Base-by-base conservation (phyloP, 345 rosid genomes). In the Adansonia digitata region DNA sequence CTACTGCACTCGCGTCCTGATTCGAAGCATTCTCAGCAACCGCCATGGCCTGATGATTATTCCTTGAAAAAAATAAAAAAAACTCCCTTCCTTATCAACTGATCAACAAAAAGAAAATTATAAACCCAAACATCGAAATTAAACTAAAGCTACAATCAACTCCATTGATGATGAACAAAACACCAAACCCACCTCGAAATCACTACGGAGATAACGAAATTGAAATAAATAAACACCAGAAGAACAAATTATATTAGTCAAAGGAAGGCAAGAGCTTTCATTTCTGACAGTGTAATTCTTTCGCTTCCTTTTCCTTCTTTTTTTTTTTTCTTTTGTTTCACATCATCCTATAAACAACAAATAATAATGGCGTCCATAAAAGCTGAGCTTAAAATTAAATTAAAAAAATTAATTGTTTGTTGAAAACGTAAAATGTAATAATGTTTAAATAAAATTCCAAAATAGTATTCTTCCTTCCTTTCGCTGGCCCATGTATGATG, bases 11-110 rank as follows among this genome's bases (percentile, higher is more conserved):
- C 29, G 77, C 84, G 40, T 73, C 89, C n/a, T 52, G 77, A 66
- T 75, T 74, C 51, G 72, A 20, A 26, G 62, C 79, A 57, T 82
- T 86, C 84, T 91, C 96, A 72, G 81, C 80, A 52, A 91, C 83
- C 51, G 92, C 92, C 96, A 91, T 91, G 75, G 66, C 51, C 46
- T 14, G 70, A 65, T 78, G 63, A 81, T 61, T 43, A 69, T 45
- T 70, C 67, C 71, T 69, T 35, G n/a, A 15, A 20, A 53, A 20
- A 51, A 51, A n/a, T 1, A 52, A 68, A 52, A 27, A 31, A n/a
- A 70, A 4, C 12, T 24, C 26, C 37, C 45, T 57, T 48, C 24
- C 26, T 42, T 55, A 71, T 39, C 40, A 48, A 77, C 26, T 68
- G 75, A 77, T 77, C 73, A 67, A 53, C 42, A 75, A 72, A 72